Percentiles rank a stretch among this genome's conserved stretches.
phyloP scores from a whole-genome alignment of 768 basidiomycete species.

The Suillus sp. region DNA sequence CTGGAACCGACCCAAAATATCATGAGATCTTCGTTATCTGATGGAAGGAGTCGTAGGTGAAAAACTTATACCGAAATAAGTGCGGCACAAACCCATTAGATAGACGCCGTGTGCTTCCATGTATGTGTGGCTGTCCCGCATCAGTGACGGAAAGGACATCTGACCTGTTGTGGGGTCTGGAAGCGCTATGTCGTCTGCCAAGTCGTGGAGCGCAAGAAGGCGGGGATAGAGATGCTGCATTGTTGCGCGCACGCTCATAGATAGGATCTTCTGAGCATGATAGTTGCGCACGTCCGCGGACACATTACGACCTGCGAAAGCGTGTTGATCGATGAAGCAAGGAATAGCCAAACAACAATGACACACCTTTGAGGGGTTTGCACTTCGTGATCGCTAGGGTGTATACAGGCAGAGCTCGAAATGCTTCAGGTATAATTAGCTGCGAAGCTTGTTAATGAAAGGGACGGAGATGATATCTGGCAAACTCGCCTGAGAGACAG shows the following conservation, averaged over 20 bases:
- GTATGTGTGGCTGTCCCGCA: conserved; percentile 79
- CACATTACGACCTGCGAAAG: conserved; percentile 70
- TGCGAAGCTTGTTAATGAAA: conserved; percentile 34
- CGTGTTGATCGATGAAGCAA: conserved; percentile 13
- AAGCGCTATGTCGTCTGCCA: conserved; percentile 69
- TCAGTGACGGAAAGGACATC: conserved; percentile 69
- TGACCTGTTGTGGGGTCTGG: conserved; percentile 61
- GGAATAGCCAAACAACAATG: conserved; percentile 5
- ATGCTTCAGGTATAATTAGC: conserved; percentile 94
- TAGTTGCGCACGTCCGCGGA: conserved; percentile 94
- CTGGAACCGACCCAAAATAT: conserved; percentile 91
- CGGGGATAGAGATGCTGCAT: conserved; percentile 87
- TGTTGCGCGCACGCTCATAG: conserved; percentile 66
- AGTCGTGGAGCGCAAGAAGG: conserved; percentile 84
- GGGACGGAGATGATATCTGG: conserved; percentile 1
- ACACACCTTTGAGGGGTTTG: conserved; percentile 88
- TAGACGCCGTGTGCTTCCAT: conserved; percentile 95
- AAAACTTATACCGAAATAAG: conserved; percentile 7
- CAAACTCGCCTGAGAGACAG: conserved; percentile 69
- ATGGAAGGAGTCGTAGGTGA: conserved; percentile 11
- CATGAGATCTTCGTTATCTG: conserved; percentile 86
- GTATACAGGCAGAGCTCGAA: conserved; percentile 83
- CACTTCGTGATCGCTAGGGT: conserved; percentile 81
- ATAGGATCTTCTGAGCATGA: conserved; percentile 73
- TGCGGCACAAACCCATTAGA: conserved; percentile 67